Evolutionary conservation across 1,284 basidiomycete species (phyloP), one percentile per base, ranked within the genome.

Genomic region (Heterobasidion annosum): DNA sequence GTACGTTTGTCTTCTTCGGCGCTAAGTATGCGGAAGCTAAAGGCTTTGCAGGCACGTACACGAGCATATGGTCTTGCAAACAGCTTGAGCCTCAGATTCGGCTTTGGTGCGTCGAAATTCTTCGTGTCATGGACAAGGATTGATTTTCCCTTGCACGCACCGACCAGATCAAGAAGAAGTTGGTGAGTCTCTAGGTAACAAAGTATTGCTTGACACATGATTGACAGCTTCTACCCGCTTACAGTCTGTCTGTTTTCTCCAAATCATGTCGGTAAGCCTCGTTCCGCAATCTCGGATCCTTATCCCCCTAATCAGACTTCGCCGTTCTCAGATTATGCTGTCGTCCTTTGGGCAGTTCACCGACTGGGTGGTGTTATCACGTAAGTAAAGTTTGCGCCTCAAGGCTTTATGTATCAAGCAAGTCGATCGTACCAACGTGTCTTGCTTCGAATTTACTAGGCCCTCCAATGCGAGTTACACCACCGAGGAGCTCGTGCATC

Each of bases 261-360:
- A 1, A 89, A 89, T 58, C 75, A 86, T 62, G 67, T 84, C 48
- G 83, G 85, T 83, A 57, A 52, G 71, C 62, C 62, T 63, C 7
- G 12, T 10, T 15, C 12, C 8, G 34, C 25, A 32, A 48, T 43
- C 3, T 45, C 15, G 25, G 57, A 54, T 51, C 25, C 8, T 48
- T 18, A 16, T 8, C 19, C 19, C 54, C 59, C 50, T 50, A 33
- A 47, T 25, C 10, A 32, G 2, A 50, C n/a, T 10, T 15, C 53
- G 50, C 32, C 46, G 46, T 25, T 35, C 43, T 18, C 52, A 87
- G 89, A 91, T 65, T 93, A 90, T 58, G 79, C 82, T 0, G 72
- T 83, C 9, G 73, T 73, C 2, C 70, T 91, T 10, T 93, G 91
- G 89, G 91, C 88, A 1, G 68, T 74, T 1, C 88, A 91, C 60